Evolutionary conservation across 1,284 basidiomycete genomes (phyloP), one percentile per base, ranked within the genome.

Genomic region (Trichosporon sp.): DNA sequence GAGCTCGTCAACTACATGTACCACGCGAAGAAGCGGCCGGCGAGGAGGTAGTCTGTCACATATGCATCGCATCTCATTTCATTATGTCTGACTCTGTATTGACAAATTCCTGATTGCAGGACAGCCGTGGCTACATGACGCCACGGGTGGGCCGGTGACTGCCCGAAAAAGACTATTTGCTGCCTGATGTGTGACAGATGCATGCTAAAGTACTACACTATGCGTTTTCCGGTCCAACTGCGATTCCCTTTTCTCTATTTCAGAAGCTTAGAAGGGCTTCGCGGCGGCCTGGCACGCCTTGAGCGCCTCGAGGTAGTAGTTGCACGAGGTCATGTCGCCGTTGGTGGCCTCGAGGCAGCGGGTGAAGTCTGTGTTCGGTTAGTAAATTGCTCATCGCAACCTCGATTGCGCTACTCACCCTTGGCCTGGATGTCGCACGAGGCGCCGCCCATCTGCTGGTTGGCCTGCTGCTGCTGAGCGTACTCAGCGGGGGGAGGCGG

Each of bases 401-500:
- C n/a, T n/a, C n/a, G 18, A 1, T 11, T 2, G 27, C 15, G 6
- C 3, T 5, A 2, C 84, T 70, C 73, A 85, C 84, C 86, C 81
- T 87, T 87, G 67, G 85, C 85, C 79, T 86, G 85, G 72, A 84
- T 81, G 69, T 86, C 84, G 78, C 87, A 87, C 72, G 79, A 80
- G 18, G 80, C 83, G 27, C 80, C 83, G 21, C 21, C 62, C 32
- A 69, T 66, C 27, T 65, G 64, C 66, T 69, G 69, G 23, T 53
- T 60, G 51, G 71, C 69, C 70, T 75, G 74, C 65, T 68, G 68
- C 68, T 77, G 74, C 68, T 80, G 76, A 53, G 80, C 75, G 62
- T 81, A 79, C 70, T 83, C 77, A 38, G 80, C 78, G 13, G 76
- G 79, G 1, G 79, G 75, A 7, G 84, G 81, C 25, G 82, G 80